Base-by-base conservation (phyloP, 768 basidiomycete genomes). In the Lanmaoa rubissima region DNA sequence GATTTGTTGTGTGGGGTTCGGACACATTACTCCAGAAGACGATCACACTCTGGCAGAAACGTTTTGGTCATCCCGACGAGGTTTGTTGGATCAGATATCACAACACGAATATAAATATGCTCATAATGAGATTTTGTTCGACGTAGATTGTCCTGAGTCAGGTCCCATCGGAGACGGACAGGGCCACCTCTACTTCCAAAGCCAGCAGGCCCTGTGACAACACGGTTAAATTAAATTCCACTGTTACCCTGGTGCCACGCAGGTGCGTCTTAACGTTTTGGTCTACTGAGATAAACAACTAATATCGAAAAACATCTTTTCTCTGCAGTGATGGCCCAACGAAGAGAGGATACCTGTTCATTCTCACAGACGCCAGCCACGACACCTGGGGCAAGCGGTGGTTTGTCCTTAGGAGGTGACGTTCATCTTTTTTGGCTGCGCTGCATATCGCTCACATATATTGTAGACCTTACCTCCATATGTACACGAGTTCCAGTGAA, bases 401-500 rank as follows among this genome's bases (percentile, higher is more conserved):
- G 86, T 94, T 94, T 69, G 90, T 94, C 16, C 78, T 98, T 11
- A 83, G 86, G 69, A 83, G 94, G 94, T 94, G 63, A 59, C 65
- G 44, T 49, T 40, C 11, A 31, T 28, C 38, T 55, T 53, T 24
- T 36, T 24, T 53, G 40, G 14, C 39, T 32, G 21, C 2, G 24
- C 13, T 17, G 19, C 34, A 57, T 17, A 49, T 53, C 49, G 19
- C 54, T 55, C 36, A 60, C 24, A 51, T 48, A n/a, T 13, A 46
- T 38, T 40, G 17, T 50, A 95, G 96, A 63, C 96, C 96, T 0
- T 95, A 97, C 72, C 80, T 98, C 8, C 85, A 93, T 61, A 77
- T 97, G 52, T 97, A 94, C 73, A 77, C 81, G n/a, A 85, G 86
- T 60, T 89, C 90, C 7, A 87, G 85, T 61, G 93, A 97, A 69